phyloP scores from a whole-genome alignment of 805 yeast genomes.

The Metschnikowia picachoensis region DNA sequence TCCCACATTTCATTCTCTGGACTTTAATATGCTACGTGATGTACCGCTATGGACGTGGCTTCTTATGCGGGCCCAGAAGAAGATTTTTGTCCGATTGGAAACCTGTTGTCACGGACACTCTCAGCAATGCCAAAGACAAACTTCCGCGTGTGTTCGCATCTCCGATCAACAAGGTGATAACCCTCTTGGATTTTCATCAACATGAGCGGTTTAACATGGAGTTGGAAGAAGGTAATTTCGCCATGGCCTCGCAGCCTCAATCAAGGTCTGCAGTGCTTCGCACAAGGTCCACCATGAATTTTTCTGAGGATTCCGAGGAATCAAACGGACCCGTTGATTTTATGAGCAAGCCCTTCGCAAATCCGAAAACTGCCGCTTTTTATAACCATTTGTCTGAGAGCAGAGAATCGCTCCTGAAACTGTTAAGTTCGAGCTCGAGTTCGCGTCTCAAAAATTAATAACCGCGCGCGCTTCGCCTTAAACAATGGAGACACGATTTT shows the following conservation, averaged over 20 bases:
- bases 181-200: slow-evolving; percentile 18
- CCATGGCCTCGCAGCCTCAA: slow-evolving; percentile 19
- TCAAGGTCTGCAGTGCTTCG: slow-evolving; percentile 26
- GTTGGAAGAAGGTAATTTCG: slow-evolving; percentile 34
- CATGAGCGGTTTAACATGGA: slow-evolving; percentile 22
- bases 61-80: background rate
- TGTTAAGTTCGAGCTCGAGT: slow-evolving; percentile 11
- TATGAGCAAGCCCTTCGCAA: slow-evolving; percentile 34
- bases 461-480: background rate
- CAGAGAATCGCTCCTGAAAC: slow-evolving; percentile 12
- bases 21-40: slow-evolving; percentile 17
- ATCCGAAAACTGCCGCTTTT: slow-evolving; percentile 7
- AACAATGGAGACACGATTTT: background rate
- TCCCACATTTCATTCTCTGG: slow-evolving; percentile 17
- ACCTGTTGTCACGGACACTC: slow-evolving; percentile 9
- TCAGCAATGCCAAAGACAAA: slow-evolving; percentile 5
- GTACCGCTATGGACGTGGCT: slow-evolving; percentile 1
- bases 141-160: slow-evolving; percentile 24
- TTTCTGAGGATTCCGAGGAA: slow-evolving; percentile 17
- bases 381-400: slow-evolving; percentile 11
- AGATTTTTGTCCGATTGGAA: slow-evolving; percentile 5
- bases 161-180: slow-evolving; percentile 14
- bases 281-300: slow-evolving; percentile 35
- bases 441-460: slow-evolving; percentile 2
- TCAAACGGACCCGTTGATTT: slow-evolving; percentile 21